Evolutionary conservation across 345 rosid species (phyloP), one percentile per base, ranked within the genome.

Genomic region (Sonneratia caseolaris): DNA sequence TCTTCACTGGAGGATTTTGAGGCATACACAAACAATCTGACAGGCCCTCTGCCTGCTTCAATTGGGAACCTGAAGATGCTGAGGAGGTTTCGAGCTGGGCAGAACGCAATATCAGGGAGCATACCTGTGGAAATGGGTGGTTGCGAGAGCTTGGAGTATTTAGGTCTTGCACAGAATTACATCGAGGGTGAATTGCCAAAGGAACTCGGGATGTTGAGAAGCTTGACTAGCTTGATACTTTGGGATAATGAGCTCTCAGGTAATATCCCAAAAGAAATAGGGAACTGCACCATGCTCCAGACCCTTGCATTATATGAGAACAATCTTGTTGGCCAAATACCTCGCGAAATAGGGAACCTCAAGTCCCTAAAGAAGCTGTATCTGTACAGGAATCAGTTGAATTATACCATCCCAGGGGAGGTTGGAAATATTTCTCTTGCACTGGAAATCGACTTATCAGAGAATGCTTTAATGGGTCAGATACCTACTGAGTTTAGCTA

Each of bases 101-200:
- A 94, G 68, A 94, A 91, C 74, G 80, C 82, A 36, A 82, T 94
- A 73, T 83, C 97, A 22, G 96, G 98, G 67, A 82, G 69, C 69
- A 66, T 94, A 43, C 98, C 98, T 19, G 72, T 80, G 4, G 96
- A 91, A 84, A 81, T 94, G 11, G 84, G 92, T 66, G 78, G 83
- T 64, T 94, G 98, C 59, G 81, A 79, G 70, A 84, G 83, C 77
- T 79, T 94, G 84, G 76, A 67, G 81, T 75, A 84, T 66, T 85
- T 94, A 57, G 97, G 98, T 74, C 88, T 94, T 71, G 98, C 98
- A 5, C 97, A 94, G 72, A 94, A 94, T 73, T 19, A 77, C 40
- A 72, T 94, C 3, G 84, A 86, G 42, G 96, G 91, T 15, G 86
- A 85, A 76, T 74, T 94, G 71, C 97, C 98, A 6, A 84, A 73